Conservation (phyloP, 2,329 filamentous ascomycete species). For the Dothistroma pini region DNA sequence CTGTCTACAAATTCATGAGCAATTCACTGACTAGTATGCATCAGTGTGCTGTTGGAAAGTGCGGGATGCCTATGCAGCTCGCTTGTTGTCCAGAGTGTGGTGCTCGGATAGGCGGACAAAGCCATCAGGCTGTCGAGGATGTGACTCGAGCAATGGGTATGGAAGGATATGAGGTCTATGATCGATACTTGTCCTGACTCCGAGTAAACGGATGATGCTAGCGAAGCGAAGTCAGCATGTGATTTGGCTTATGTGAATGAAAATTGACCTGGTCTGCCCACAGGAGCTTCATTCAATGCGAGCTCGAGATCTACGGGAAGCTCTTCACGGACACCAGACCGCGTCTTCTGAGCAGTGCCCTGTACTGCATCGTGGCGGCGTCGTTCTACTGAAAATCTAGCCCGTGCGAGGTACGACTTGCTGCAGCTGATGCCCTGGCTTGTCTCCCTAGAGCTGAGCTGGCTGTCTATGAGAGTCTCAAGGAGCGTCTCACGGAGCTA, state of each 20-base stretch:
- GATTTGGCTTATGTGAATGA: too few species aligned
- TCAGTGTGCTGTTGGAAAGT: constrained; percentile 27
- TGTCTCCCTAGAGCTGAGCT: not conserved
- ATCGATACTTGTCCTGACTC: not conserved
- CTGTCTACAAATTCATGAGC: not conserved
- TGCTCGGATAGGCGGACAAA: constrained; percentile 52
- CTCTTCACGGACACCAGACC: not conserved
- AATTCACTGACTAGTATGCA: not conserved
- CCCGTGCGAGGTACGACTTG: not conserved
- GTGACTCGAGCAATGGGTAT: constrained; percentile 51
- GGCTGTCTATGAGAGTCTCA: not conserved
- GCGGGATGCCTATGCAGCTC: constrained; percentile 58
- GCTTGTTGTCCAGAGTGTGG: constrained; percentile 62
- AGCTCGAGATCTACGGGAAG: not conserved
- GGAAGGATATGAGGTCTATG: constrained; percentile 34
- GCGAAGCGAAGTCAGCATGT: not conserved
- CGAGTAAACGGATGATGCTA: not conserved
- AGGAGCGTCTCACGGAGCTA: not conserved
- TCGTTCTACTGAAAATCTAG: not conserved
- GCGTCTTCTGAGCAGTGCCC: not conserved
- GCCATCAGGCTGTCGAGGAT: constrained; percentile 51
- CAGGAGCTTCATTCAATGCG: not conserved
- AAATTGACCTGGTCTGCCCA: not conserved
- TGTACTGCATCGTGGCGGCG: not conserved
- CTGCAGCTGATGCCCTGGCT: not conserved